Evolutionary conservation across 2,329 filamentous ascomycete genomes (phyloP).

Genomic region (Microsporum audouinii): DNA sequence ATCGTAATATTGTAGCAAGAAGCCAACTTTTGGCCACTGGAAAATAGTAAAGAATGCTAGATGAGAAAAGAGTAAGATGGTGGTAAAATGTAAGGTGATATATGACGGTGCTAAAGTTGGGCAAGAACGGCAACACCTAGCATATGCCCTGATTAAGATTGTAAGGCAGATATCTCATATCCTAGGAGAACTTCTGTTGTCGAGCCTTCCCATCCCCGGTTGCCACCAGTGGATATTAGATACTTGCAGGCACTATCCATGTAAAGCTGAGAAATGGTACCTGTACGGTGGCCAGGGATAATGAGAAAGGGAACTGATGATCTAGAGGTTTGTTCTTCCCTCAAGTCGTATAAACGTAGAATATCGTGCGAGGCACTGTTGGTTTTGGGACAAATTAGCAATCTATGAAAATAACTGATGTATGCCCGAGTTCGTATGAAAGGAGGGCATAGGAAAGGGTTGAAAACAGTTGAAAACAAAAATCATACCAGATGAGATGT

Average conservation of each 20-base stretch:
- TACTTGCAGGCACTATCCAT: conserved; percentile 79
- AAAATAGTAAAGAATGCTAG: background rate
- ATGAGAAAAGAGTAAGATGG: background rate
- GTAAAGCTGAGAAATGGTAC: conserved; percentile 76
- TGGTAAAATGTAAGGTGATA: background rate
- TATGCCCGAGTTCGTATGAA: background rate
- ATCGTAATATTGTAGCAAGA: background rate
- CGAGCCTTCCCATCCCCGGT: conserved; percentile 85
- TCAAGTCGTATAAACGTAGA: conserved; percentile 79
- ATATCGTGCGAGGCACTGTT: conserved; percentile 81
- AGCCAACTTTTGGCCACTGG: background rate
- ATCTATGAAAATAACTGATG: background rate
- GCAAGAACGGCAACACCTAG: background rate
- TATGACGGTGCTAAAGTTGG: background rate
- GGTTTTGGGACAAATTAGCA: background rate
- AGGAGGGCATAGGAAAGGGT: background rate
- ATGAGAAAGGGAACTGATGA: conserved; percentile 90
- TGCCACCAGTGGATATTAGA: conserved; percentile 85
- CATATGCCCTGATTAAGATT: background rate
- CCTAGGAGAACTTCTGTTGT: conserved; percentile 84
- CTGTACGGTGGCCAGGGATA: conserved; percentile 77
- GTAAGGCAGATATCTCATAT: conserved; percentile 64
- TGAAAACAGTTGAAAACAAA: background rate
- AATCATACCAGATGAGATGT: conserved; percentile 68
- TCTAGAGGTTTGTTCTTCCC: conserved; percentile 52